Conservation (phyloP, 139 green algal genomes). For the Tetradesmus lagerheimii region DNA sequence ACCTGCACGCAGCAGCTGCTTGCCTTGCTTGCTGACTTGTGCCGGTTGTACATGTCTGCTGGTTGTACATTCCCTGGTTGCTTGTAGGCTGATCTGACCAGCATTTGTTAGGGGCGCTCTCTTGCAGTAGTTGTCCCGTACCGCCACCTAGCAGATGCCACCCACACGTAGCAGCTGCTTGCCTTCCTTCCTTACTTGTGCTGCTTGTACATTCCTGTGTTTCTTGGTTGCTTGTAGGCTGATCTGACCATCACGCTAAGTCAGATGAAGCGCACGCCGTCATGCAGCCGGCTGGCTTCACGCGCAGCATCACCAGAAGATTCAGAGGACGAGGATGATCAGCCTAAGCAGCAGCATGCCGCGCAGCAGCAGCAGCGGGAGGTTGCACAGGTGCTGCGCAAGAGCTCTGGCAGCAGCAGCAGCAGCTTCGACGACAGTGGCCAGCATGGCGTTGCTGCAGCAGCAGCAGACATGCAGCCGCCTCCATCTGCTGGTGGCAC, state of each 20-base stretch:
- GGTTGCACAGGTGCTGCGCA: background rate
- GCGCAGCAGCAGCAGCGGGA: background rate
- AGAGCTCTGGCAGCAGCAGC: background rate
- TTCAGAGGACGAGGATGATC: background rate
- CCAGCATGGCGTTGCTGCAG: background rate
- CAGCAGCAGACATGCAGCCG: background rate
- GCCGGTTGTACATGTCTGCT: no score
- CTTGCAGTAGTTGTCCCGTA: no score
- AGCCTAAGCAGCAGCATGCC: background rate
- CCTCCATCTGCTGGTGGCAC: background rate
- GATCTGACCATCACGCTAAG: slow-evolving; percentile 38
- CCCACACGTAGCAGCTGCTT: no score
- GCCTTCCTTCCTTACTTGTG: no score
- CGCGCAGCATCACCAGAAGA: background rate
- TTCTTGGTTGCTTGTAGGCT: background rate
- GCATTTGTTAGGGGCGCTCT: no score
- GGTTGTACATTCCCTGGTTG: no score
- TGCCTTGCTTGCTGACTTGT: no score
- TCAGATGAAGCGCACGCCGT: slow-evolving; percentile 45
- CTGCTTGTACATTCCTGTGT: no score
- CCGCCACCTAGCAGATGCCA: no score
- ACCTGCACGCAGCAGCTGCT: no score
- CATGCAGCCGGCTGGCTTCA: slow-evolving; percentile 5
- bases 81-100: background rate
- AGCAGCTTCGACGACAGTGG: background rate